Base-by-base conservation (phyloP, 1,284 basidiomycete species). In the Chalciporus sp. region DNA sequence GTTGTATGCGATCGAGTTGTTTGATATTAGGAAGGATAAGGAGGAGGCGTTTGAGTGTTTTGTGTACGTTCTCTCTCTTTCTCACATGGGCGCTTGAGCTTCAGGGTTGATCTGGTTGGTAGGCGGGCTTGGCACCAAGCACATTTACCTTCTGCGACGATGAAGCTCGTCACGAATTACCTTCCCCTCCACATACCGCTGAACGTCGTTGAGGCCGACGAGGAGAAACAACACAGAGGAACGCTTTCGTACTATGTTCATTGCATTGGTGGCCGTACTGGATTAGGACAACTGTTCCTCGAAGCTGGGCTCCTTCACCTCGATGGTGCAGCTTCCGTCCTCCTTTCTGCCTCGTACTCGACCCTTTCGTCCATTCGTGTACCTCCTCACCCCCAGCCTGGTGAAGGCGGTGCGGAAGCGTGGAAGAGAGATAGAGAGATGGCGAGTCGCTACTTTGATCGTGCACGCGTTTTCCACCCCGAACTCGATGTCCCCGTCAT, bases 51-150 rank as follows among this genome's bases (percentile, higher is more conserved):
- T 92, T 61, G 89, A 90, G 72, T 89, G 80, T 60, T 88, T 91
- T 60, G 70, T 89, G 89, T 88, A 67, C 68, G 88, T 78, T 43
- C 10, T 29, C 4, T 59, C 11, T 50, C 0, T 3, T 27, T 9
- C n/a, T 5, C 7, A 1, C 37, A 12, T 17, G 14, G n/a, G 29
- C n/a, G 9, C 14, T 54, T 23, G 7, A 23, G 23, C 23, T 23
- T n/a, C n/a, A 10, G 19, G 19, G 41, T 53, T 52, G 19, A 56
- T 28, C 10, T 47, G 40, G 42, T 35, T 27, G 40, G n/a, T 61
- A 91, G 88, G 58, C 88, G 88, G 49, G 87, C 89, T 40, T 91
- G 89, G 89, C 84, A 85, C 50, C 86, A 86, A 67, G 81, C 85
- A 1, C 86, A 83, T 63, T 74, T 85, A 7, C 86, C 88, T 11